Evolutionary conservation across 345 rosid genomes (phyloP).

Genomic region (Corchorus olitorius): DNA sequence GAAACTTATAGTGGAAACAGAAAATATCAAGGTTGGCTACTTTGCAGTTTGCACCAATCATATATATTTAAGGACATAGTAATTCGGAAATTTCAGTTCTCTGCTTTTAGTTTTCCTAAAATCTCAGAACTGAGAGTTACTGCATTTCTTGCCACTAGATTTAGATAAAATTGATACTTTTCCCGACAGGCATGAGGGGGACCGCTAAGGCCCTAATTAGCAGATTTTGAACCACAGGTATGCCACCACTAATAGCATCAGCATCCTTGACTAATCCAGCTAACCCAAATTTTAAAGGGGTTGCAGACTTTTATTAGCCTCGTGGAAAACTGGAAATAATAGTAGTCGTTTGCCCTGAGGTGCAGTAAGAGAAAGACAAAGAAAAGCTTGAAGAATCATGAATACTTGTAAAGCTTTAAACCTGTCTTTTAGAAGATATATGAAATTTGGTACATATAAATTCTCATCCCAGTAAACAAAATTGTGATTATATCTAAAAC

Average conservation of each 20-base stretch:
- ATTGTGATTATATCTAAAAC: not conserved
- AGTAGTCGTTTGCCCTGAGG: not conserved
- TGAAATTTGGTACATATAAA: not conserved
- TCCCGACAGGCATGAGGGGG: too few relatives aligned
- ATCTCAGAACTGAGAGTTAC: too few relatives aligned
- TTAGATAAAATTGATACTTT: too few relatives aligned
- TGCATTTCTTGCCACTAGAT: too few relatives aligned
- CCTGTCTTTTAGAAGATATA: not conserved
- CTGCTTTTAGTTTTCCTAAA: not conserved
- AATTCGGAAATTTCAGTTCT: not conserved
- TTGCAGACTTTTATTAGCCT: not conserved
- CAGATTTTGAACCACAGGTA: too few relatives aligned
- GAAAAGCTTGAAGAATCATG: not conserved
- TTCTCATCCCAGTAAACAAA: not conserved
- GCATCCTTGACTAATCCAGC: not conserved
- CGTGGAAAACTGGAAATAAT: not conserved
- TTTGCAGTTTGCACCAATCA: not conserved
- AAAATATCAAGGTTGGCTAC: not conserved
- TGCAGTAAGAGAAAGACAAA: not conserved
- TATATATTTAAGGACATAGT: not conserved
- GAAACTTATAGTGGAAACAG: not conserved
- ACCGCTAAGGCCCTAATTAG: too few relatives aligned
- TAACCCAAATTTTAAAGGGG: not conserved
- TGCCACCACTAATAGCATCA: not conserved
- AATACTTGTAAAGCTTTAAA: not conserved